Percentiles rank a stretch among this genome's conserved stretches.
Conservation (phyloP, 192 early-diverging fungal species). For the Nowakowskiella sp. region DNA sequence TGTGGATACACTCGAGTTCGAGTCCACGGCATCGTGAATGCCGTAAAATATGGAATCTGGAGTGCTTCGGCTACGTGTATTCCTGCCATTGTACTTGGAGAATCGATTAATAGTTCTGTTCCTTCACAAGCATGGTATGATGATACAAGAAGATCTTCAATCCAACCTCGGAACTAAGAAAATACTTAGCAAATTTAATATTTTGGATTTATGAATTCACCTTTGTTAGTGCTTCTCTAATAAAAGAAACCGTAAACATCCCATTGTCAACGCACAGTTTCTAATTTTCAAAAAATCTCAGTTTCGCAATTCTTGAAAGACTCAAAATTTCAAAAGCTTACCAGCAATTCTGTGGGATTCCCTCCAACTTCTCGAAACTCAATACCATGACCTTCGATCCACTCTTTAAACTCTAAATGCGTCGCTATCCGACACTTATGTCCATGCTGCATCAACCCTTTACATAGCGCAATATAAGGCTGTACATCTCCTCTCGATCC, state of each 20-base stretch:
- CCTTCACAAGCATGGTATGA: constrained; percentile 51
- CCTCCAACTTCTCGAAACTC: constrained; percentile 62
- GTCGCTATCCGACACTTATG: constrained; percentile 61
- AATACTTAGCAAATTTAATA: background rate
- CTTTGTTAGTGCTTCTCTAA: constrained; percentile 41
- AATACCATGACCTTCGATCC: constrained; percentile 57
- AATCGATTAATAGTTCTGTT: constrained; percentile 61
- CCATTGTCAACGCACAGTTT: constrained; percentile 61
- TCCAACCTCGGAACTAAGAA: constrained; percentile 52
- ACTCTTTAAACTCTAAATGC: constrained; percentile 55
- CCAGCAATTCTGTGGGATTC: constrained; percentile 55
- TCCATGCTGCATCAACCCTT: constrained; percentile 52
- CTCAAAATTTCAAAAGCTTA: constrained; percentile 6
- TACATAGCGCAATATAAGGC: constrained; percentile 63
- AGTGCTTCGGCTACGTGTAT: constrained; percentile 61
- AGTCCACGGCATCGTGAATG: constrained; percentile 73
- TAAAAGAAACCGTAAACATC: constrained; percentile 56
- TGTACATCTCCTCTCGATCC: constrained; percentile 72
- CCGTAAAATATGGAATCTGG: constrained; percentile 54
- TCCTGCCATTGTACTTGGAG: constrained; percentile 57
- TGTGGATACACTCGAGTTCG: constrained; percentile 65
- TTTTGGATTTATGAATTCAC: constrained; percentile 11
- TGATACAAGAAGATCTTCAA: constrained; percentile 49
- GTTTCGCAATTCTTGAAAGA: background rate
- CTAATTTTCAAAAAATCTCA: constrained; percentile 8